Evolutionary conservation across 805 yeast species (phyloP).

Genomic region (Scheffersomyces stipitis): DNA sequence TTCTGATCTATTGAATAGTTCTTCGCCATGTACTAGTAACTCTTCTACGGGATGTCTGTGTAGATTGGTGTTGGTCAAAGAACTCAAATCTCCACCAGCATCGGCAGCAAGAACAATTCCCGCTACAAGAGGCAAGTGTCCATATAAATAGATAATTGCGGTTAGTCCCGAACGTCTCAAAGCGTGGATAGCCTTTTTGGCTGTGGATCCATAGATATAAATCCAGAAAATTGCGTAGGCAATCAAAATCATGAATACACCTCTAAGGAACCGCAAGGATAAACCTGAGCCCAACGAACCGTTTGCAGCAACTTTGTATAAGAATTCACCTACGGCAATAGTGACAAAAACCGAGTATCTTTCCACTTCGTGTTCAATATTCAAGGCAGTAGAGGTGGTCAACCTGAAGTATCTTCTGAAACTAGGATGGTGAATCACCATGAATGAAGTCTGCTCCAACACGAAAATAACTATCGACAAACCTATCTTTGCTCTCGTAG

Average conservation of each 20-base stretch:
- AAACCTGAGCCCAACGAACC: slow-evolving; percentile 51
- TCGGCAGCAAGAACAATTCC: slow-evolving; percentile 57
- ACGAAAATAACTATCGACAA: slow-evolving; percentile 39
- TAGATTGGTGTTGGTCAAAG: slow-evolving; percentile 19
- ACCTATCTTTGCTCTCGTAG: slow-evolving; percentile 46
- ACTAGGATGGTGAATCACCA: slow-evolving; percentile 47
- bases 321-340: slow-evolving; percentile 66
- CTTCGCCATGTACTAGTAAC: neutral
- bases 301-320: slow-evolving; percentile 51
- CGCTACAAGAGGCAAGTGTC: slow-evolving; percentile 54
- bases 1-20: slow-evolving; percentile 4
- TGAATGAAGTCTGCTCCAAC: slow-evolving; percentile 41
- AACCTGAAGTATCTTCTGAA: slow-evolving; percentile 42
- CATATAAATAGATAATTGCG: slow-evolving; percentile 46
- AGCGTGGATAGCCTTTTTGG: slow-evolving; percentile 51
- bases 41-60: slow-evolving; percentile 1
- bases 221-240: slow-evolving; percentile 53
- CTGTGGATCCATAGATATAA: slow-evolving; percentile 56
- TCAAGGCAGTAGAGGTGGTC: slow-evolving; percentile 56
- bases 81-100: slow-evolving; percentile 51
- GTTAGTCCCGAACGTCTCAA: slow-evolving; percentile 46
- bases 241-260: slow-evolving; percentile 45
- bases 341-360: slow-evolving; percentile 56
- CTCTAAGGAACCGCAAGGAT: slow-evolving; percentile 45
- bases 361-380: slow-evolving; percentile 68